Base-by-base conservation (phyloP, 208 protist genomes). In the Crithidia sp. region DNA sequence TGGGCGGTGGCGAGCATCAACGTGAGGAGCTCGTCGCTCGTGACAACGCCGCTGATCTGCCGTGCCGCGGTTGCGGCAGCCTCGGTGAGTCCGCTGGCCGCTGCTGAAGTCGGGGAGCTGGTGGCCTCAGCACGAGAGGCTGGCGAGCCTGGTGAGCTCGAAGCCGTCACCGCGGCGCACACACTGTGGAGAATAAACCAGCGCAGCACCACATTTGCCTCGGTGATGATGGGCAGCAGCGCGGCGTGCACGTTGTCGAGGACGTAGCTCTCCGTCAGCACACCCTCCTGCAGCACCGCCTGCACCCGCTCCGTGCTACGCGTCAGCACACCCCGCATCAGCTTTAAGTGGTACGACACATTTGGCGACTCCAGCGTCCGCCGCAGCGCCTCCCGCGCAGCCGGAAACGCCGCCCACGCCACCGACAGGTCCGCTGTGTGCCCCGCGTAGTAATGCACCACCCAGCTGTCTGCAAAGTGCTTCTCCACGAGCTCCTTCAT, bases 401-500 rank as follows among this genome's bases (percentile, higher is more conserved):
- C 97, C 43, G 92, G 96, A 67, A 99, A 99, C 4, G 79, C 65
- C 4, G 86, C 81, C 98, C 98, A 99, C 44, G 84, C 82, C 8
- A 95, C 62, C 2, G 86, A 87, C 10, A 99, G 77, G 70, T 99
- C 98, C 17, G 98, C 95, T 0, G 89, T 96, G 81, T 95, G 95
- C 36, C 99, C 99, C 77, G 99, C 93, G 85, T 99, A 99, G 77
- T 98, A 99, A 62, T 97, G 87, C 55, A 99, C 96, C 9, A 99
- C 89, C 98, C 98, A 99, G 81, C 98, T 99, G 84, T 99, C 98
- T 13, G 85, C 79, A 81, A 99, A 99, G 82, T 98, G 96, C 79
- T 99, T 99, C 83, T 99, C 97, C 9, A 99, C 97, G 63, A 99
- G 98, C 76, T 99, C 98, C 66, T 96, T 82, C 99, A 99, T 99